phyloP scores from a whole-genome alignment of 768 basidiomycete species.

The Cubamyces sp. region DNA sequence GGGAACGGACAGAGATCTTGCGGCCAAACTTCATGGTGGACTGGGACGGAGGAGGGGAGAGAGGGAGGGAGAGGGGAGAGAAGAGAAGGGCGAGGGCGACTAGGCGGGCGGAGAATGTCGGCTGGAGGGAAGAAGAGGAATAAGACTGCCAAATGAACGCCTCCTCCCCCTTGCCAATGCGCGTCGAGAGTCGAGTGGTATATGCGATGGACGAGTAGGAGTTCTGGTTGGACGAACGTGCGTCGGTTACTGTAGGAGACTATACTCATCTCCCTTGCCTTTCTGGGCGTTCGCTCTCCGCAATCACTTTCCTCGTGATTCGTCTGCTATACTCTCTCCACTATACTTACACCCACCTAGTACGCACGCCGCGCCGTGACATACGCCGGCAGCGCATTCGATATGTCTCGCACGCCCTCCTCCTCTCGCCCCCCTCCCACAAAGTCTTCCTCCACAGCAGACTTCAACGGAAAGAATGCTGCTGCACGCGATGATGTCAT shows the following conservation, averaged over 20 bases:
- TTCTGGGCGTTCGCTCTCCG: too few species aligned
- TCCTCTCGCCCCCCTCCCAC: slow-evolving; percentile 9
- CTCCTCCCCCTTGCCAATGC: too few species aligned
- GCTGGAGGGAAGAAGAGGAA: background rate
- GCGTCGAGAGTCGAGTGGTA: too few species aligned
- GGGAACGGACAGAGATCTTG: slow-evolving; percentile 64
- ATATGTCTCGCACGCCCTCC: slow-evolving; percentile 9
- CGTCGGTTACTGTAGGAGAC: too few species aligned
- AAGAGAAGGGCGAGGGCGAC: slow-evolving; percentile 1
- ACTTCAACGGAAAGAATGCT: background rate
- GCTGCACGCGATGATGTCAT: slow-evolving; percentile 22
- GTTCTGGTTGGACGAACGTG: too few species aligned
- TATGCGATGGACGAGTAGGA: too few species aligned
- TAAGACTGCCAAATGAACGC: background rate
- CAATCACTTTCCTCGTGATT: too few species aligned
- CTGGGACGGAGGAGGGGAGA: background rate
- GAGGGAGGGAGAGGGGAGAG: background rate
- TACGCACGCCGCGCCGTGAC: too few species aligned
- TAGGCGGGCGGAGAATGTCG: background rate
- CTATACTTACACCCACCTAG: too few species aligned
- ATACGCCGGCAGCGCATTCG: too few species aligned
- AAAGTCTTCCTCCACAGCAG: background rate
- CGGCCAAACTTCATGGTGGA: slow-evolving; percentile 77
- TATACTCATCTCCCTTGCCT: too few species aligned
- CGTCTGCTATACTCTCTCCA: too few species aligned